phyloP scores from a whole-genome alignment of 768 basidiomycete species.

The Amyloporia xantha region DNA sequence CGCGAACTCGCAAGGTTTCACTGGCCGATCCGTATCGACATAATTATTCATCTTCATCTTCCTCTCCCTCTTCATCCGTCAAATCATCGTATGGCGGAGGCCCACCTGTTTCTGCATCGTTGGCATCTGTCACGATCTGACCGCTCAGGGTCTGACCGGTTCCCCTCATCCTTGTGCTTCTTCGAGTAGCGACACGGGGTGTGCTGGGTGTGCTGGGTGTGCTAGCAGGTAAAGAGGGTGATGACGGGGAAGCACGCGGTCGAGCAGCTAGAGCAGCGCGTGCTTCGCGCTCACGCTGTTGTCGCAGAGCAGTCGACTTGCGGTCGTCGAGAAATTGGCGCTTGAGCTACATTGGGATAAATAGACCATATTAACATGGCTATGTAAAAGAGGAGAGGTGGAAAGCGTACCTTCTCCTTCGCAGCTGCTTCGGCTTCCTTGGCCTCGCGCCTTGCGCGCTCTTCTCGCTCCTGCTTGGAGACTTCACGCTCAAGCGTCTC shows the following conservation, averaged over 20 bases:
- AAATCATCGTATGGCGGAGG: not conserved
- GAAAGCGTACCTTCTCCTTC: conserved; percentile 44
- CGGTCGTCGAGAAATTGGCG: conserved; percentile 77
- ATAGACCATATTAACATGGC: not conserved
- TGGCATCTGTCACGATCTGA: not conserved
- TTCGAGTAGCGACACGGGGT: not conserved
- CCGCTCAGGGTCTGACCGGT: conserved; percentile 1
- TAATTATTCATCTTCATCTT: too few relatives aligned
- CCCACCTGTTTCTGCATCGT: not conserved
- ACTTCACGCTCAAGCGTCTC: conserved; percentile 55
- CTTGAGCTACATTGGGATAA: conserved; percentile 48
- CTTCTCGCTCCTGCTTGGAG: conserved; percentile 37
- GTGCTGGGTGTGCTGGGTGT: conserved; percentile 1
- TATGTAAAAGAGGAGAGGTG: not conserved
- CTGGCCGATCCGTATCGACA: too few relatives aligned
- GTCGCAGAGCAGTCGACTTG: conserved; percentile 43
- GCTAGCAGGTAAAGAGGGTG: not conserved
- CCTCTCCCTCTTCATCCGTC: not conserved
- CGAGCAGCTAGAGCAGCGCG: conserved; percentile 8
- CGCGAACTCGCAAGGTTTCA: too few relatives aligned
- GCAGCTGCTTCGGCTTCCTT: conserved; percentile 49
- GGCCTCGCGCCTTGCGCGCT: conserved; percentile 44
- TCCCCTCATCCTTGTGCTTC: not conserved
- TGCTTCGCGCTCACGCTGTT: conserved; percentile 45
- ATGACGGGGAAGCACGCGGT: conserved; percentile 2